Evolutionary conservation across 1,139 yeast species (phyloP), one percentile per base, ranked within the genome.

Genomic region (Pichia sp.): DNA sequence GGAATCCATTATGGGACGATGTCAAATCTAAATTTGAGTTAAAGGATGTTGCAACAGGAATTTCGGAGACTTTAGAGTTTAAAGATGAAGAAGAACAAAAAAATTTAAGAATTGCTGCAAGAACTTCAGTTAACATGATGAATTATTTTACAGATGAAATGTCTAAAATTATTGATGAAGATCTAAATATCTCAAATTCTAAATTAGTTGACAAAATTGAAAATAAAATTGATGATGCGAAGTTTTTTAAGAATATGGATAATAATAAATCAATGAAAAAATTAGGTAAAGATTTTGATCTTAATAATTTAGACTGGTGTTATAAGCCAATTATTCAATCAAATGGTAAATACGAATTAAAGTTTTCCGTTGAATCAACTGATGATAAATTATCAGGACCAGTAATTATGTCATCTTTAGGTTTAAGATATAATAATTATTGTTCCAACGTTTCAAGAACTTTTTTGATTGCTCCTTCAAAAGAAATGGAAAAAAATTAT

Each of bases 291-390:
- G 81, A 80, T 49, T 85, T 88, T 58, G 96, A 88, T 60, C 73
- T 85, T 3, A 82, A 80, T 53, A 79, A 81, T 55, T 70, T 92
- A 36, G 97, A 92, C 66, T 92, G 97, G 97, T 86, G 96, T 59
- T 89, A 88, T 66, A 81, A 89, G 43, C 97, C 98, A 33, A 86
- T 88, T 50, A 76, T 92, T 51, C 96, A 90, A 68, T 84, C 95
- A 58, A 95, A 95, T 47, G 89, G 88, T 41, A 81, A 81, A 47
- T 90, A 82, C 63, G 96, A 89, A 65, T 73, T 90, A 62, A 83
- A 77, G 60, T 94, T 95, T 42, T 83, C 94, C 55, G 96, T 96
- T 1, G 78, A 82, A 56, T 83, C 95, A 0, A 78, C 78, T 47
- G 78, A 81, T 53, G 78, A 79, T 46, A 76, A 74, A 56, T 74